phyloP scores from a whole-genome alignment of 805 yeast genomes.

The Danielia reshetovae region DNA sequence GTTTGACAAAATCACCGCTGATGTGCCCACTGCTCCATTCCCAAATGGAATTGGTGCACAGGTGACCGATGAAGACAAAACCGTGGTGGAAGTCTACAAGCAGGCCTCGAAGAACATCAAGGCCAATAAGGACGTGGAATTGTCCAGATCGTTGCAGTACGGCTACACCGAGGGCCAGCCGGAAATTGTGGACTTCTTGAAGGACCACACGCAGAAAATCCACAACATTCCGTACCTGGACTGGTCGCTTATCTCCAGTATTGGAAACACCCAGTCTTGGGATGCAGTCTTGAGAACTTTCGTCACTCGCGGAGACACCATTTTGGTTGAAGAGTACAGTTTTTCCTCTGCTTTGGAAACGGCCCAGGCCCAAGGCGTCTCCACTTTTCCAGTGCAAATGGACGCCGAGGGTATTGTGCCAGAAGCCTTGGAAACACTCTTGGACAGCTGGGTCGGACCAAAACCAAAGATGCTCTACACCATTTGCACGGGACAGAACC shows the following conservation, averaged over 20 bases:
- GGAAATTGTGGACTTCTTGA: conserved; percentile 62
- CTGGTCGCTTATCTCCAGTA: conserved; percentile 69
- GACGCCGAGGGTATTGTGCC: conserved; percentile 80
- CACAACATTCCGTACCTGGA: conserved; percentile 47
- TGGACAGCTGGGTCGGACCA: conserved; percentile 68
- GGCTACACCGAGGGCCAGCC: conserved; percentile 82
- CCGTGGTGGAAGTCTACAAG: conserved; percentile 42
- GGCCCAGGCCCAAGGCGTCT: conserved; percentile 67
- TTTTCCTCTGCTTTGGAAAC: conserved; percentile 85
- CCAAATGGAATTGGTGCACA: conserved; percentile 71
- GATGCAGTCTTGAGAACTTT: conserved; percentile 79
- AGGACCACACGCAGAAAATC: conserved; percentile 62
- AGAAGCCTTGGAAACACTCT: conserved; percentile 53
- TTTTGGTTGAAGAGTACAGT: conserved; percentile 76
- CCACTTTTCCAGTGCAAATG: conserved; percentile 68
- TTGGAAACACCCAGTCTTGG: conserved; percentile 91
- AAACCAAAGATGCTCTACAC: conserved; percentile 87
- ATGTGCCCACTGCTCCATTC: conserved; percentile 79
- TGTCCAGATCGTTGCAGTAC: conserved; percentile 86
- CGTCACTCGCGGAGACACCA: conserved; percentile 73
- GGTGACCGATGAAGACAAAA: conserved; percentile 38
- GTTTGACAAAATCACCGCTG: conserved; percentile 68
- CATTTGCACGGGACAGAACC: conserved; percentile 96
- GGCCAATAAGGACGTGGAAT: conserved; percentile 53
- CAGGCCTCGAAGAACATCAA: conserved; percentile 18